Base-by-base conservation (phyloP, 148 eudicot genomes). In the Arctostaphylos glauca region DNA sequence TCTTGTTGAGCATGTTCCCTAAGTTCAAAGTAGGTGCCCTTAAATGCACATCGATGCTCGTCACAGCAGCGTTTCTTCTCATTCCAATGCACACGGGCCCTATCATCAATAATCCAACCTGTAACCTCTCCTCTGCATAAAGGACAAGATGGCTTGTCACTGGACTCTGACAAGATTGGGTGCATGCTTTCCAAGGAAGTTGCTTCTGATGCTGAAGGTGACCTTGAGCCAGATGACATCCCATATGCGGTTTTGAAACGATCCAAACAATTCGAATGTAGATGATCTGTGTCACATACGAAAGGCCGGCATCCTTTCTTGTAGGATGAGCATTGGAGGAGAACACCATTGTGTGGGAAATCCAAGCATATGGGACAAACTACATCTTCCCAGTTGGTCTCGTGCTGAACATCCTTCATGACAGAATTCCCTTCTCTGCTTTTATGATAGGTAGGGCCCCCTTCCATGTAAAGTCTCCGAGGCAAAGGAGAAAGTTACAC, bases 341-440 rank as follows among this genome's bases (percentile, higher is more conserved):
- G 89, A 52, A 96, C 98, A 79, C 95, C 68, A 80, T 96, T 96
- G 80, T 96, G 98, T 79, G 98, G 98, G 84, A 87, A 86, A 85
- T 94, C 98, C 89, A 96, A 90, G 91, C 98, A 96, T 84, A 96
- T 91, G 55, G 98, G 98, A 83, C 98, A 96, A 67, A 87, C 87
- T 64, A 96, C 87, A 80, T 89, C 88, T 78, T 96, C 94, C 94
- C 92, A 94, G 79, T 87, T 91, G 74, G 90, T 91, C 86, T 80
- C 71, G 81, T 90, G 83, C 84, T 86, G 90, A 85, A 86, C 81
- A 74, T 87, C 92, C 43, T 86, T 93, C 88, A 89, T 79, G 82
- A 83, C 81, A 55, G 67, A 60, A 14, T 4, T 9, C 66, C n/a
- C 43, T 50, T 19, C 74, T 49, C 15, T 14, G 6, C 23, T 9